Conservation (phyloP, 768 basidiomycete genomes). For the Mycena polygramma region DNA sequence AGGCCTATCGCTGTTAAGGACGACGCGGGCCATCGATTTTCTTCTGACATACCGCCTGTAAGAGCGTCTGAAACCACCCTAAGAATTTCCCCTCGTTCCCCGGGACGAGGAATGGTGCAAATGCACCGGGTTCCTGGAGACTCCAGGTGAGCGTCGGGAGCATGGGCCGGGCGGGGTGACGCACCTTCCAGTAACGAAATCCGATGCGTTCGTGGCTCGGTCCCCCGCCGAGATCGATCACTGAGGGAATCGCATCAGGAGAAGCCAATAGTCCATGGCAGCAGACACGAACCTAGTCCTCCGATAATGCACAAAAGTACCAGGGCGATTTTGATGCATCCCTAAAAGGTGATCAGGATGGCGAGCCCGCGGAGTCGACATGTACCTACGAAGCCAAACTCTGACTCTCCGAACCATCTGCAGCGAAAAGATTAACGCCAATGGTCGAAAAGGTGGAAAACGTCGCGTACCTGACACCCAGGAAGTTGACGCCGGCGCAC, state of each 20-base stretch:
- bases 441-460: neutral
- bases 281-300: constrained; percentile 36
- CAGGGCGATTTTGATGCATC: constrained; percentile 59
- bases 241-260: constrained; percentile 47
- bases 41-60: constrained; percentile 29
- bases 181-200: constrained; percentile 60
- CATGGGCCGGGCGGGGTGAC: neutral
- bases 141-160: neutral
- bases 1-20: constrained; percentile 49
- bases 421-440: no score
- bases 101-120: constrained; percentile 21
- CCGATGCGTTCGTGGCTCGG: constrained; percentile 59
- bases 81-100: constrained; percentile 27
- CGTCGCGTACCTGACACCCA: constrained; percentile 53
- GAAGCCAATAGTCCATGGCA: neutral
- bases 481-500: constrained; percentile 54
- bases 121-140: constrained; percentile 28
- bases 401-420: constrained; percentile 62
- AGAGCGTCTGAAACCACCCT: constrained; percentile 35
- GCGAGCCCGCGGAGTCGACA: constrained; percentile 26
- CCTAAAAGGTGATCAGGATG: constrained; percentile 17
- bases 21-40: neutral
- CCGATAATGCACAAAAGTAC: constrained; percentile 51
- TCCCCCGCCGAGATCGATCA: constrained; percentile 66
- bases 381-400: constrained; percentile 65